These are phyloP conservation scores for Saposhnikovia divaricata DNA, from an alignment of 129 eudicot species.

Conservation along the genomic window DNA sequence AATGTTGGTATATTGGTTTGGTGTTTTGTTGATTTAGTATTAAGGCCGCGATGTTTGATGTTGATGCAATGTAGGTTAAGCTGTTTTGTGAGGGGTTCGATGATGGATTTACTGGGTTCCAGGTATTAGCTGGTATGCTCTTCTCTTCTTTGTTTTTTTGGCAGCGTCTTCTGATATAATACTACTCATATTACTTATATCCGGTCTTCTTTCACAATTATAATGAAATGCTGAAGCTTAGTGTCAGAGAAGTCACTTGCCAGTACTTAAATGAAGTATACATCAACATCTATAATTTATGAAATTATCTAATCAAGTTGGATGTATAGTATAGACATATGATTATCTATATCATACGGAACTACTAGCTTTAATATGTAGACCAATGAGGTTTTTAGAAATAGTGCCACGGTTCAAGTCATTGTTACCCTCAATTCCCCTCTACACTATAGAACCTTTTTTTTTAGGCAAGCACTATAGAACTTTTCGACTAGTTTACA, in stretches of 20 bases:
- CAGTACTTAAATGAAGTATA: too few species aligned
- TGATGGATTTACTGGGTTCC: conserved; percentile 62
- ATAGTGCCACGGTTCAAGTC: too few species aligned
- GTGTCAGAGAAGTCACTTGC: background rate
- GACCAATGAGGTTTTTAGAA: background rate
- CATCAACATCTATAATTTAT: background rate
- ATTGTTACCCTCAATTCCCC: too few species aligned
- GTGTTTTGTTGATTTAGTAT: background rate
- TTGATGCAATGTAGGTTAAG: conserved; percentile 50
- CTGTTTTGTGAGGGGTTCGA: conserved; percentile 66
- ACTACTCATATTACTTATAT: too few species aligned
- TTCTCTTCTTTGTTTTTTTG: too few species aligned
- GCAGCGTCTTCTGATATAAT: too few species aligned
- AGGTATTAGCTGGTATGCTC: conserved; percentile 75
- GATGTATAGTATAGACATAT: too few species aligned
- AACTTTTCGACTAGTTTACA: too few species aligned
- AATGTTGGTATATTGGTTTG: background rate
- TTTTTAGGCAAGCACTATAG: too few species aligned
- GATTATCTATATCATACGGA: background rate
- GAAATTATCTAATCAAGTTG: too few species aligned
- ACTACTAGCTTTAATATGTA: background rate
- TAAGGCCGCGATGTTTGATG: background rate
- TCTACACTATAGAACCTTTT: too few species aligned
- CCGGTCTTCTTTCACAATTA: too few species aligned
- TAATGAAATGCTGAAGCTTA: background rate